Percentiles rank a stretch among this genome's conserved stretches.
These are phyloP conservation scores for Phoma herbarum DNA, from an alignment of 2,329 filamentous ascomycete genomes.

Conservation along the genomic window DNA sequence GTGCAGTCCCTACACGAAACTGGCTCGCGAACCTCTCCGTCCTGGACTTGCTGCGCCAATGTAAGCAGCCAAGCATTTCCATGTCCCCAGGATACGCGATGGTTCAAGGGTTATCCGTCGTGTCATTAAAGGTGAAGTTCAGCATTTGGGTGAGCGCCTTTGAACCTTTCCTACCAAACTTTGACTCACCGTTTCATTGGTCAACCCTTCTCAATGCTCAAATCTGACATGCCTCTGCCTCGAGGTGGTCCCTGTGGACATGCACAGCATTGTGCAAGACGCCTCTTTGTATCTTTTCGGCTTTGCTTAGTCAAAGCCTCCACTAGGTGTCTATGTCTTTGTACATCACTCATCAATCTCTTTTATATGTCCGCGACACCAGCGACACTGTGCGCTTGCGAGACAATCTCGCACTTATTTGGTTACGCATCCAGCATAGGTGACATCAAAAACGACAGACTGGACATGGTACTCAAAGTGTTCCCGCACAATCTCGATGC, in stretches of 20 bases:
- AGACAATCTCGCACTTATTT: neutral
- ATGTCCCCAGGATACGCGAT: neutral
- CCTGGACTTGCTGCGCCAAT: neutral
- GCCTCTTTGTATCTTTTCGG: neutral
- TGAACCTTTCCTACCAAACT: neutral
- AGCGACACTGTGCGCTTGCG: neutral
- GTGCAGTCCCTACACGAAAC: neutral
- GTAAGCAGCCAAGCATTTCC: neutral
- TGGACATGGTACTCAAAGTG: conserved; percentile 34
- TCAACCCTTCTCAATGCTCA: neutral
- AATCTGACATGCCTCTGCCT: neutral
- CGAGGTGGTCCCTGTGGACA: too few species aligned
- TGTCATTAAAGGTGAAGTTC: neutral
- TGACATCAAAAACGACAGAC: conserved; percentile 22
- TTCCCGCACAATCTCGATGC: conserved; percentile 12
- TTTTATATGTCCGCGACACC: neutral
- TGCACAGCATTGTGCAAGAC: neutral
- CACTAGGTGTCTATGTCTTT: neutral
- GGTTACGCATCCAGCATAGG: too few species aligned
- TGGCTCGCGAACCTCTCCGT: neutral
- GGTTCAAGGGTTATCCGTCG: neutral
- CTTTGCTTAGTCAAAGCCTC: neutral
- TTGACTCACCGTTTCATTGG: neutral
- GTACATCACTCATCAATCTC: neutral
- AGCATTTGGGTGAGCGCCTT: neutral